Evolutionary conservation across 2,329 filamentous ascomycete genomes (phyloP).

Genomic region (Cladosporium colombiae): DNA sequence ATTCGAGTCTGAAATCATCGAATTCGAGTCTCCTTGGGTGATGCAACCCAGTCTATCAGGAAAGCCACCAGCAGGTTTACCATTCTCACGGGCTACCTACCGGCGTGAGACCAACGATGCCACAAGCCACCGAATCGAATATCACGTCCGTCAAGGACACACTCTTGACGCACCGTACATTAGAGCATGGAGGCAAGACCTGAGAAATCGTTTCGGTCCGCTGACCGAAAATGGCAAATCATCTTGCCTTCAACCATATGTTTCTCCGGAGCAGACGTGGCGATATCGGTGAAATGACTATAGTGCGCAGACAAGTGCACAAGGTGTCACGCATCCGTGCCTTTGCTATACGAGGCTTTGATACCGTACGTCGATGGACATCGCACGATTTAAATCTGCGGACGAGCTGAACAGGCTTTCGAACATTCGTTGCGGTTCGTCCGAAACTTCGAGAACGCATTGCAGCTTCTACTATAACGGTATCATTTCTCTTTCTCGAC

Average conservation of each 20-base stretch:
- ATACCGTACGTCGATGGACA: not conserved
- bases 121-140: not conserved
- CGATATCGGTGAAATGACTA: not conserved
- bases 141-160: not conserved
- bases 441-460: not conserved
- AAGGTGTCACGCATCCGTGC: not conserved
- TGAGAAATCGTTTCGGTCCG: conserved; percentile 5
- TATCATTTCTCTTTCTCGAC: not conserved
- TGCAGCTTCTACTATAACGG: not conserved
- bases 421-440: not conserved
- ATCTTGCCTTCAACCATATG: conserved; percentile 12
- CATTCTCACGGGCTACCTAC: not conserved
- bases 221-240: not conserved
- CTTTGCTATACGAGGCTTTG: not conserved
- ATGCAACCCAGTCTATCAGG: not conserved
- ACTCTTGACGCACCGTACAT: not conserved
- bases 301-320: not conserved
- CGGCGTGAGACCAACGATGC: not conserved
- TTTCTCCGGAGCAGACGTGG: not conserved
- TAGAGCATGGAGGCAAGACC: not conserved
- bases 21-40: conserved; percentile 8
- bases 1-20: not conserved
- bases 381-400: not conserved
- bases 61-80: not conserved
- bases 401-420: not conserved